Evolutionary conservation across 202 grass and related monocot genomes (phyloP).

Genomic region (Brachypodium distachyon): DNA sequence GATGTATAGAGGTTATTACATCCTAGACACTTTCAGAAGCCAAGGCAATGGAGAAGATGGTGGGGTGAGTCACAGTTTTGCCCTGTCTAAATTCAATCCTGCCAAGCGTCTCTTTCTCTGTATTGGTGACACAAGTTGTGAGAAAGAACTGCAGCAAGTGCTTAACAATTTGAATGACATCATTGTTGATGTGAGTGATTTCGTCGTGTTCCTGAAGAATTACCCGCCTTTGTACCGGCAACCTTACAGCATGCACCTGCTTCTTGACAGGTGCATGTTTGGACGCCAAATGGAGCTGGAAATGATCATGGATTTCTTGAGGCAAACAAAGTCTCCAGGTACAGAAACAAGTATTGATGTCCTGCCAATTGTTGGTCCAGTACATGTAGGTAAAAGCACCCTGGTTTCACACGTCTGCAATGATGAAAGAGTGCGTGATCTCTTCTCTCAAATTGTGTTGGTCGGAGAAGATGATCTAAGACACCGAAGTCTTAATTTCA

Average conservation of each 20-base stretch:
- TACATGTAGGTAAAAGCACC: not conserved
- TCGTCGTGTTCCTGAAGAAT: not conserved
- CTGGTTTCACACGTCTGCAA: not conserved
- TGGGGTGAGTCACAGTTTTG: not conserved
- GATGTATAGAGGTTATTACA: too few species aligned
- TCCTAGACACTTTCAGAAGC: too few species aligned
- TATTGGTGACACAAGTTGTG: not conserved
- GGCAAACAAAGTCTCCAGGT: not conserved
- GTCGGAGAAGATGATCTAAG: not conserved
- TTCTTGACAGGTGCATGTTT: not conserved
- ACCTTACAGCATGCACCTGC: not conserved
- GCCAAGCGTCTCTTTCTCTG: not conserved
- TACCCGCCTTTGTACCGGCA: not conserved
- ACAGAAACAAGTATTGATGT: not conserved
- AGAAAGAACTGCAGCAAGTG: not conserved
- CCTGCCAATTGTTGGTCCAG: not conserved
- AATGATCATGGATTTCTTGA: not conserved
- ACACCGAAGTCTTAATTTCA: not conserved
- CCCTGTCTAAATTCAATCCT: not conserved
- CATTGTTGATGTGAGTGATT: not conserved
- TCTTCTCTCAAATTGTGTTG: not conserved
- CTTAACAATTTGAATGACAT: not conserved
- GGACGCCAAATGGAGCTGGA: not conserved
- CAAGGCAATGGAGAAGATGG: too few species aligned
- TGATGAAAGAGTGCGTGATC: not conserved